Evolutionary conservation across 306 rosid species (phyloP).

Genomic region (Sechiopsis laciniata): DNA sequence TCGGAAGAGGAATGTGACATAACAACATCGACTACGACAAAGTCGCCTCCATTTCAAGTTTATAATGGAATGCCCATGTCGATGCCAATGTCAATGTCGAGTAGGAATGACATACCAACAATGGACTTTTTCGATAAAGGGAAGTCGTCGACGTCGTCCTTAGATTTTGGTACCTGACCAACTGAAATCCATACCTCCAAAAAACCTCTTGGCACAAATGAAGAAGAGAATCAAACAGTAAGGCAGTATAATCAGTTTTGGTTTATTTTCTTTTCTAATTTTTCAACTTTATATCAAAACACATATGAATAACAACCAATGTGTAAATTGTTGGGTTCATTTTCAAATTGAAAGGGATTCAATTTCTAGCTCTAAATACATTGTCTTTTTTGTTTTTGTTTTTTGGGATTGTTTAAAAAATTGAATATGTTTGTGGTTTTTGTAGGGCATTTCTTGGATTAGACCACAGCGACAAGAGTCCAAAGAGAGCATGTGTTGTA

Average conservation of each 20-base stretch:
- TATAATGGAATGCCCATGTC: conserved; percentile 37
- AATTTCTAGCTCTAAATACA: neutral
- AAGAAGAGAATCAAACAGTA: conserved; percentile 4
- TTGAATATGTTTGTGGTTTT: neutral
- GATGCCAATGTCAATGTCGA: neutral
- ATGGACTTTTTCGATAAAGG: conserved; percentile 35
- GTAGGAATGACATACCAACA: conserved; percentile 21
- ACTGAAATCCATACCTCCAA: conserved; percentile 5
- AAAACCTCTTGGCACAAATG: neutral
- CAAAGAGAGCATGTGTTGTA: neutral
- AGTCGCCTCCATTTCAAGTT: conserved; percentile 23
- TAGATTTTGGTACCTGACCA: conserved; percentile 34
- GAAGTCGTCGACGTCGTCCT: conserved; percentile 30
- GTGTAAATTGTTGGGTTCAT: neutral
- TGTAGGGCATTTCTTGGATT: conserved; percentile 6
- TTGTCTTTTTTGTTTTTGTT: neutral
- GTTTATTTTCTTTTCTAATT: neutral
- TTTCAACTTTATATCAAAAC: neutral
- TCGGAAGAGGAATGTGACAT: conserved; percentile 26
- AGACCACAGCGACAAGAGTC: neutral
- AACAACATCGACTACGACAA: neutral
- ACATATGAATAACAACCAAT: neutral
- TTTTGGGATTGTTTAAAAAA: neutral
- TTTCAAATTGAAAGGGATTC: neutral
- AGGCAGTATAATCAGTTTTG: neutral